phyloP scores from a whole-genome alignment of 2,329 filamentous ascomycete species.

The Fusarium lateritium region DNA sequence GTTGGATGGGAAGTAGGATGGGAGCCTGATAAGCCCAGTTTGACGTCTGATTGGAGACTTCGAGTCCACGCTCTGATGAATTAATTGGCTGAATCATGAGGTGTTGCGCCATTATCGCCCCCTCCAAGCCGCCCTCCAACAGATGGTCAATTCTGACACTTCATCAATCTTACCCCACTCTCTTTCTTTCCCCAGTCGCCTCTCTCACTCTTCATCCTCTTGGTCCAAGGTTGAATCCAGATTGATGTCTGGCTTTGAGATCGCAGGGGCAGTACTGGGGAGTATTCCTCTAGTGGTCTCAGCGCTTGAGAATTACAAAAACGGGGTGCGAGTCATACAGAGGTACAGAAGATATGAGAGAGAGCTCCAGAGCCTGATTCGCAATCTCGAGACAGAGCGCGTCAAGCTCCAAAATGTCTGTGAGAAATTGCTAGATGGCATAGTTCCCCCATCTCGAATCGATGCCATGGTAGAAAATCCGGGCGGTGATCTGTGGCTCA shows the following conservation, averaged over 20 bases:
- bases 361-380: conserved; percentile 13
- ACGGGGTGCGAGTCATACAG: not conserved
- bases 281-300: conserved; percentile 9
- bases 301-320: conserved; percentile 12
- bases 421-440: conserved; percentile 15
- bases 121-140: not conserved
- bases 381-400: conserved; percentile 15
- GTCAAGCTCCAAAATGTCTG: conserved; percentile 24
- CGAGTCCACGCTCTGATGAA: too few species aligned
- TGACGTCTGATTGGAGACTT: not conserved
- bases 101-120: not conserved
- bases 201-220: too few species aligned
- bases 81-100: too few species aligned
- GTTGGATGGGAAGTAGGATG: not conserved
- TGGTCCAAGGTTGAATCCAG: not conserved
- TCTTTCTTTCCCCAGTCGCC: not conserved
- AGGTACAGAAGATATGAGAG: conserved; percentile 1
- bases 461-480: conserved; percentile 16
- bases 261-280: conserved; percentile 5
- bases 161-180: not conserved
- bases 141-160: not conserved
- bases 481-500: not conserved
- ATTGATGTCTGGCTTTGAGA: conserved; percentile 28
- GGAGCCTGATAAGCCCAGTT: not conserved
- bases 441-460: not conserved